phyloP scores from a whole-genome alignment of 768 basidiomycete species.

The Kwoniella bestiolae region DNA sequence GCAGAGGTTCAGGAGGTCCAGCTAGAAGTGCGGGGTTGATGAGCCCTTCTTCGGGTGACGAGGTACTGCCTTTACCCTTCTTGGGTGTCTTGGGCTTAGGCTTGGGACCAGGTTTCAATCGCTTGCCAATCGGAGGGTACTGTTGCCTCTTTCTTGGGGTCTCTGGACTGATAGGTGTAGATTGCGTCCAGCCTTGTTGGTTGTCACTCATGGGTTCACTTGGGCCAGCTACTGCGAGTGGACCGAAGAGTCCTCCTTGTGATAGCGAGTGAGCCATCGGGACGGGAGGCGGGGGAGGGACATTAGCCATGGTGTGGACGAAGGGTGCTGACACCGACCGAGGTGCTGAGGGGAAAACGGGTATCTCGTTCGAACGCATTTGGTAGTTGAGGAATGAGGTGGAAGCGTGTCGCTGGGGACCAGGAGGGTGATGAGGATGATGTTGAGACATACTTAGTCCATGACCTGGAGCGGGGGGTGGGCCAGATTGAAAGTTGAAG shows the following conservation, averaged over 20 bases:
- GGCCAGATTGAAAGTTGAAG: conserved; percentile 17
- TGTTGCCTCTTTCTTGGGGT: conserved; percentile 33
- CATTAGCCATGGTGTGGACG: conserved; percentile 21
- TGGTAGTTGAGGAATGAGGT: conserved; percentile 31
- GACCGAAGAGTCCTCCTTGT: conserved; percentile 31
- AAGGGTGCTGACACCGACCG: conserved; percentile 30
- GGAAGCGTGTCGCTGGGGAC: conserved; percentile 29
- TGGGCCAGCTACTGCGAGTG: conserved; percentile 4
- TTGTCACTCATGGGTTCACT: not conserved
- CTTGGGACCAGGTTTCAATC: conserved; percentile 56
- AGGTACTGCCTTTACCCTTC: conserved; percentile 22
- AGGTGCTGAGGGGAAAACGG: conserved; percentile 25
- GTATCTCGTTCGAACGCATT: conserved; percentile 26
- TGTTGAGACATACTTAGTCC: conserved; percentile 13
- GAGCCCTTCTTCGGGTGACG: conserved; percentile 5
- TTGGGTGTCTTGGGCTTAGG: conserved; percentile 55
- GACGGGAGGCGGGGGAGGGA: conserved; percentile 19
- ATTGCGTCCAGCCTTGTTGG: conserved; percentile 16
- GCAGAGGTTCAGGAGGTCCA: conserved; percentile 8
- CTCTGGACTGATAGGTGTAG: conserved; percentile 21
- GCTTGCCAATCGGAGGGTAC: conserved; percentile 44
- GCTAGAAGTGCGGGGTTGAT: conserved; percentile 15
- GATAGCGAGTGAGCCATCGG: conserved; percentile 19
- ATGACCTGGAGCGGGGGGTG: conserved; percentile 9
- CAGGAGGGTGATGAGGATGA: not conserved